Percentiles rank a stretch among this genome's conserved stretches.
Evolutionary conservation across 1,284 basidiomycete species (phyloP).

Genomic region (Chalciporus sp.): DNA sequence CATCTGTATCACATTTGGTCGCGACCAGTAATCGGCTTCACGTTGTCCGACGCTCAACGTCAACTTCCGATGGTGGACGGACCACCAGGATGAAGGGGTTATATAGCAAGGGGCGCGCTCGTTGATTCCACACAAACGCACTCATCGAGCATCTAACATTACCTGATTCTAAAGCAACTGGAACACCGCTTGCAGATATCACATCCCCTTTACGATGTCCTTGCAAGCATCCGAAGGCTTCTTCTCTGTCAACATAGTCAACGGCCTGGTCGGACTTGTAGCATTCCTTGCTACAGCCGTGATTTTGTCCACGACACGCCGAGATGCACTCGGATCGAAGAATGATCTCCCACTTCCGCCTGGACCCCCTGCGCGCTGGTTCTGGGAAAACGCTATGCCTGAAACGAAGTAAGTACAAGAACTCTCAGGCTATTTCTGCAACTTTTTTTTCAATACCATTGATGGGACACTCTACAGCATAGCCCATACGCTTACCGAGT

Average conservation of each 20-base stretch:
- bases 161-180: too few species aligned
- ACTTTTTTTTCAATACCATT: not conserved
- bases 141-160: not conserved
- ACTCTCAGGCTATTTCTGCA: too few species aligned
- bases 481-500: slow-evolving; percentile 21
- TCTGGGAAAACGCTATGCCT: slow-evolving; percentile 29
- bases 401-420: slow-evolving; percentile 18
- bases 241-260: not conserved
- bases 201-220: not conserved
- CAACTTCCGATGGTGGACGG: too few species aligned
- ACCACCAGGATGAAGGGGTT: not conserved
- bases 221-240: not conserved
- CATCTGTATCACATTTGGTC: too few species aligned
- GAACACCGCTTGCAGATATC: not conserved
- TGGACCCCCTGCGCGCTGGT: slow-evolving; percentile 28
- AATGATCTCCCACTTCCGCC: slow-evolving; percentile 26
- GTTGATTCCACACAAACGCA: not conserved
- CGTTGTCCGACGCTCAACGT: too few species aligned
- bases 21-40: too few species aligned
- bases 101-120: not conserved
- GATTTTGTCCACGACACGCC: slow-evolving; percentile 4
- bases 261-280: slow-evolving; percentile 4
- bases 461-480: slow-evolving; percentile 9
- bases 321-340: not conserved
- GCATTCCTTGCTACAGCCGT: not conserved